Conservation (phyloP, 2,329 filamentous ascomycete genomes). For the Ophiostoma himal-ulmi region DNA sequence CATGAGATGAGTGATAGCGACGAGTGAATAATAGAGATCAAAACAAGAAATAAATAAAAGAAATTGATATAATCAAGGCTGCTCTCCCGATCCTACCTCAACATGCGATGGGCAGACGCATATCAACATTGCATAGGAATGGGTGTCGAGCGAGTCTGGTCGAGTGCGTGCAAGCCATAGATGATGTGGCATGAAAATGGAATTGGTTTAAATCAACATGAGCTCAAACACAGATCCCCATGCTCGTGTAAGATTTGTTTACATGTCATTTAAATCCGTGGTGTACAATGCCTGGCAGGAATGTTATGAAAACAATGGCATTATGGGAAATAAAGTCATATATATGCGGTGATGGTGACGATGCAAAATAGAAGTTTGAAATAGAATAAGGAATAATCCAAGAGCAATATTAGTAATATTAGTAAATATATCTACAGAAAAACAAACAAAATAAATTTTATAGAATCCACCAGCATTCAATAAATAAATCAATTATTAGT, state of each 20-base stretch:
- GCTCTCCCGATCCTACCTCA: not conserved
- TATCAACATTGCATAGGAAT: not conserved
- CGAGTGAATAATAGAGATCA: not conserved
- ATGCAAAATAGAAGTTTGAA: too few species aligned
- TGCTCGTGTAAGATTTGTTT: not conserved
- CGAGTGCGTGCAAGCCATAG: too few species aligned
- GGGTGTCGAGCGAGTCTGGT: not conserved
- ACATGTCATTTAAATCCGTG: not conserved
- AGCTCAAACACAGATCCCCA: not conserved
- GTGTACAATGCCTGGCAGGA: not conserved
- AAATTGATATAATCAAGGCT: not conserved
- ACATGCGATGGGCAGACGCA: not conserved
- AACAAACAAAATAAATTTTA: too few species aligned
- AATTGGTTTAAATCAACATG: too few species aligned
- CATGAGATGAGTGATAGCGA: not conserved
- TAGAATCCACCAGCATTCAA: too few species aligned
- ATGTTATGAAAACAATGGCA: not conserved
- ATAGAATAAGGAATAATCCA: too few species aligned
- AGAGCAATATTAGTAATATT: too few species aligned
- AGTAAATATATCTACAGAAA: too few species aligned
- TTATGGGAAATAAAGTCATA: not conserved
- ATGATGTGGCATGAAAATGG: too few species aligned
- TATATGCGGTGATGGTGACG: not conserved
- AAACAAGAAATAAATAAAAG: not conserved
- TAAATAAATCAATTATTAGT: too few species aligned